Evolutionary conservation across 78 protist species (phyloP).

Genomic region (Thecamonas trahens): DNA sequence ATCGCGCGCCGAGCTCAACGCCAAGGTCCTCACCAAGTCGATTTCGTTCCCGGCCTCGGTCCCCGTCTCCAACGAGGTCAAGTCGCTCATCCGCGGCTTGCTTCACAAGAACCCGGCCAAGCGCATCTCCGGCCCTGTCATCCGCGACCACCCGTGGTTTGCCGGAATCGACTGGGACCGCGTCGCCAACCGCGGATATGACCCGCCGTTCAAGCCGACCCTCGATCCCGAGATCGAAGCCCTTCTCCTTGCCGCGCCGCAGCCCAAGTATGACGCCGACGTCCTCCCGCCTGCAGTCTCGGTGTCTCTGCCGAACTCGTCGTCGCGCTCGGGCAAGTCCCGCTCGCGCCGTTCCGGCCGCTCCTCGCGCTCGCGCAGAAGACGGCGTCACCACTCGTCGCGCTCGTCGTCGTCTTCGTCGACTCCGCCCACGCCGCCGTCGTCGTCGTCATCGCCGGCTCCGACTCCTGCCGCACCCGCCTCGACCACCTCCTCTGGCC

Average conservation of each 20-base stretch:
- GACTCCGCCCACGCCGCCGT: too few species aligned
- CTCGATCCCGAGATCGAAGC: slow-evolving; percentile 6
- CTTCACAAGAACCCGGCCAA: slow-evolving; percentile 9
- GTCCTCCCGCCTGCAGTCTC: too few species aligned
- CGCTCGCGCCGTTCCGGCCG: too few species aligned
- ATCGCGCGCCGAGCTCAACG: slow-evolving; percentile 37
- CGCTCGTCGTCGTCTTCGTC: too few species aligned
- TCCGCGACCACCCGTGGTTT: slow-evolving; percentile 16
- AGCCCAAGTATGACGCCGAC: background rate
- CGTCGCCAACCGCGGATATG: background rate
- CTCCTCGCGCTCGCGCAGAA: too few species aligned
- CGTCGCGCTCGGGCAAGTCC: too few species aligned
- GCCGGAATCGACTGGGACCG: slow-evolving; percentile 10
- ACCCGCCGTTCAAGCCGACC: slow-evolving; percentile 30
- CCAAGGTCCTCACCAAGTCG: slow-evolving; percentile 2
- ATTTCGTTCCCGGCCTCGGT: slow-evolving; percentile 31
- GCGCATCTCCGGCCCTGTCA: slow-evolving; percentile 17
- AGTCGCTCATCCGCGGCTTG: slow-evolving; percentile 11
- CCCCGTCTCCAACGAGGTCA: slow-evolving; percentile 8
- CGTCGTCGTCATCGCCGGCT: too few species aligned
- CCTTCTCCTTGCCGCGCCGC: background rate
- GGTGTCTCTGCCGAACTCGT: too few species aligned
- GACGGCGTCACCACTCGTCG: too few species aligned
- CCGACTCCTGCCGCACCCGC: too few species aligned
- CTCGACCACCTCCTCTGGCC: too few species aligned